phyloP scores from a whole-genome alignment of 345 rosid species.

The Mangifera indica region DNA sequence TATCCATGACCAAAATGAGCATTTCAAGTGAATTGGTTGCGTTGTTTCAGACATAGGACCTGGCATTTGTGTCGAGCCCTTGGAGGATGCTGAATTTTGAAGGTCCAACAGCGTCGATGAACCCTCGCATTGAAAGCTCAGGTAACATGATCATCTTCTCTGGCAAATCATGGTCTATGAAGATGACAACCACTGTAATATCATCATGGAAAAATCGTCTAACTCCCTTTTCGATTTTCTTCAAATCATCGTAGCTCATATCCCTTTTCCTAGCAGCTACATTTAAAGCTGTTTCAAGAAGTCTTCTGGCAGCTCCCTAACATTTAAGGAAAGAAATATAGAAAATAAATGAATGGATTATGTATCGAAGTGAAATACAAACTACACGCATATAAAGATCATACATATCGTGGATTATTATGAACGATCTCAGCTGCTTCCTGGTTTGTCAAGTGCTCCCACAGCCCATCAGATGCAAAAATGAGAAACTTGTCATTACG shows the following conservation, averaged over 20 bases:
- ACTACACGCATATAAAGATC: constrained; percentile 8
- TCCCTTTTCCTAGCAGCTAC: constrained; percentile 71
- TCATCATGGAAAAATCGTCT: constrained; percentile 82
- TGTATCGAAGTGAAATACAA: not conserved
- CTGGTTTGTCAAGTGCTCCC: constrained; percentile 86
- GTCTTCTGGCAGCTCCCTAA: constrained; percentile 80
- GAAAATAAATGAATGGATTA: not conserved
- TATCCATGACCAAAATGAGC: constrained; percentile 7
- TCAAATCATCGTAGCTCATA: constrained; percentile 66
- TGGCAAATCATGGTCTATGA: constrained; percentile 57
- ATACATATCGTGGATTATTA: constrained; percentile 66
- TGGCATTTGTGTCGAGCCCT: constrained; percentile 32
- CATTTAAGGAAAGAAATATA: not conserved
- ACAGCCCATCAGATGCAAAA: constrained; percentile 96
- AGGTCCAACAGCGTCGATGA: constrained; percentile 56
- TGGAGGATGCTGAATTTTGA: constrained; percentile 57
- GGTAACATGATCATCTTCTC: constrained; percentile 43
- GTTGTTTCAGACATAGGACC: constrained; percentile 15
- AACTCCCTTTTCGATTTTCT: constrained; percentile 56
- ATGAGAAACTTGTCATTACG: constrained; percentile 78
- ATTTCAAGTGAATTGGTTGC: constrained; percentile 5
- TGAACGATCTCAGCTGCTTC: constrained; percentile 81
- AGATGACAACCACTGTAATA: constrained; percentile 82
- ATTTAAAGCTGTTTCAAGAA: constrained; percentile 63
- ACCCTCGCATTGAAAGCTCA: constrained; percentile 71